phyloP scores from a whole-genome alignment of 2,329 filamentous ascomycete species.

The Aspergillus sp. region DNA sequence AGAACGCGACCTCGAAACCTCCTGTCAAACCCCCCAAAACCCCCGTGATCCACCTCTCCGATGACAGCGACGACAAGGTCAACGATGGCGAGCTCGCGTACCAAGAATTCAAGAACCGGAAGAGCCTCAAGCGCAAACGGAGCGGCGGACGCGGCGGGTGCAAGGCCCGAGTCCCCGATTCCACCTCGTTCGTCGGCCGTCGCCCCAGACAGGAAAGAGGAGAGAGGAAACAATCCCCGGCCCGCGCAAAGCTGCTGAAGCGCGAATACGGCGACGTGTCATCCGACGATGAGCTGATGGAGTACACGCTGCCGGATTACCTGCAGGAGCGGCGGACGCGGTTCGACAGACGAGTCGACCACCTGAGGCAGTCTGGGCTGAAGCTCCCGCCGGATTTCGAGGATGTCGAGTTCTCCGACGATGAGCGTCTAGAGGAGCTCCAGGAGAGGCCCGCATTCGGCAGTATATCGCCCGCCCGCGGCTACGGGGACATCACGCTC shows the following conservation, averaged over 20 bases:
- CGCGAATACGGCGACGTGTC: constrained; percentile 39
- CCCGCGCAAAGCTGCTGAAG: constrained; percentile 23
- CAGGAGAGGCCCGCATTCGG: constrained; percentile 62
- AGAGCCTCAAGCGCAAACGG: constrained; percentile 45
- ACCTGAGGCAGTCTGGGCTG: constrained; percentile 58
- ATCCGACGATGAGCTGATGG: constrained; percentile 47
- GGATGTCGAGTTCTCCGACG: constrained; percentile 66
- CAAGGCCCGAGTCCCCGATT: constrained; percentile 38
- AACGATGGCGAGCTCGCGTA: constrained; percentile 43
- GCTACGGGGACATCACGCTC: constrained; percentile 66
- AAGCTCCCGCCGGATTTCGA: constrained; percentile 69
- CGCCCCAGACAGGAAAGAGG: constrained; percentile 20
- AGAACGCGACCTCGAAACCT: background rate
- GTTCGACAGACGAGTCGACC: constrained; percentile 56
- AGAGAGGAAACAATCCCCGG: constrained; percentile 9
- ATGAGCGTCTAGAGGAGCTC: constrained; percentile 52
- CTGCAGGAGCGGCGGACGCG: constrained; percentile 56
- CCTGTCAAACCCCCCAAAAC: constrained; percentile 5
- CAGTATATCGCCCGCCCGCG: constrained; percentile 52
- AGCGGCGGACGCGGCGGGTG: constrained; percentile 39
- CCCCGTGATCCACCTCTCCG: constrained; percentile 14
- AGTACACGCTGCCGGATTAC: constrained; percentile 61
- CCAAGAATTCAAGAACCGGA: constrained; percentile 54
- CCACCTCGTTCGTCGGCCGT: constrained; percentile 30
- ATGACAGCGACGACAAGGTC: constrained; percentile 19